Base-by-base conservation (phyloP, 225 moss, liverwort and hornwort genomes). In the Antitrichia curtipendula region DNA sequence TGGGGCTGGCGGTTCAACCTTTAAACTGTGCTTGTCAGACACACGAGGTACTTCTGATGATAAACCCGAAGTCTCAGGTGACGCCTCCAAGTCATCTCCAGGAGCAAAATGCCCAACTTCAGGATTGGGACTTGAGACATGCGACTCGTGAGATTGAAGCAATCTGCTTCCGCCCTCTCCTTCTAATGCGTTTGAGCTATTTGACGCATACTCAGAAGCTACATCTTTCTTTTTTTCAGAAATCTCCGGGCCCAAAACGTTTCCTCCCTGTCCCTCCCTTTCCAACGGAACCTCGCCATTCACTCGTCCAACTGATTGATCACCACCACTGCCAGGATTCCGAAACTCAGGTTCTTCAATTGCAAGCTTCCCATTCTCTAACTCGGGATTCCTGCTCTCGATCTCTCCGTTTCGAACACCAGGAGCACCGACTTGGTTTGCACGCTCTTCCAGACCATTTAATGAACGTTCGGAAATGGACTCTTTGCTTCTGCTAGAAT, bases 301-400 rank as follows among this genome's bases (percentile, higher is more conserved):
- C 74, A 72, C 72, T 66, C 72, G 78, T 49, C 79, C 79, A 75
- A 73, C 82, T 52, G 76, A 57, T 69, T 63, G 69, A 61, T 81
- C n/a, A 38, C 28, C 71, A 75, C 71, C 89, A 41, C 78, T 71
- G 29, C 17, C 68, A 81, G 87, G 78, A 87, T 80, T 87, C 49
- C 66, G 70, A n/a, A 78, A 60, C 86, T 64, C 91, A 47, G 71
- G 52, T 72, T 77, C 84, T 75, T 87, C 86, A 84, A 58, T 86
- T 82, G 45, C 82, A 86, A 84, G 64, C 82, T 90, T 87, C 43
- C 62, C 82, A n/a, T 82, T 90, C 85, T 86, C 78, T 85, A 69
- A 57, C 85, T 79, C 83, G 18, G 69, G 53, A 82, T 61, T 41
- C 75, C 82, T 80, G 57, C 66, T 70, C 75, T 57, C 32, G 60